These are phyloP conservation scores for Colletotrichum sp. DNA, from an alignment of 2,329 filamentous ascomycete species.

Conservation along the genomic window DNA sequence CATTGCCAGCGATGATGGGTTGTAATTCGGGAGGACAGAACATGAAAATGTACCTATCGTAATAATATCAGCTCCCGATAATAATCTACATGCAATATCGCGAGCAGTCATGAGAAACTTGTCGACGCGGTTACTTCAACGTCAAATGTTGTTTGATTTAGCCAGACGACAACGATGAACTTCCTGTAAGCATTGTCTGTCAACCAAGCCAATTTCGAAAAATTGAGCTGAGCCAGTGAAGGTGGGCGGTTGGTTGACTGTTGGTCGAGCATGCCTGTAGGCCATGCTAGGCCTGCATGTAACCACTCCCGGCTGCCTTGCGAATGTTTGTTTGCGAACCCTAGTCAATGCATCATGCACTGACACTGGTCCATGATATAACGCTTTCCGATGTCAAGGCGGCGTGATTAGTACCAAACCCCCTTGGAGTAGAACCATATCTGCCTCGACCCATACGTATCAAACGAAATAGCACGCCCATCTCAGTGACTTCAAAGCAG, in stretches of 20 bases:
- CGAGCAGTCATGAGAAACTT: neutral
- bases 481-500: neutral
- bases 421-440: neutral
- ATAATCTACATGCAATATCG: too few relatives aligned
- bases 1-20: too few relatives aligned
- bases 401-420: neutral
- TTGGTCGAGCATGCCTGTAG: neutral
- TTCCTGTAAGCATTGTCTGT: neutral
- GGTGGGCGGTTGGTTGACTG: neutral
- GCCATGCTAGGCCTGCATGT: neutral
- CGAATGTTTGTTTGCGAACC: neutral
- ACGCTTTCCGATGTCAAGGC: neutral
- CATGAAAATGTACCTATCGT: too few relatives aligned
- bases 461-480: neutral
- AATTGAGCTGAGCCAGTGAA: neutral
- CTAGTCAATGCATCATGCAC: neutral
- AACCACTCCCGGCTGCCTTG: neutral
- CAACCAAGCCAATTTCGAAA: rapidly evolving
- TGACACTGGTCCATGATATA: neutral
- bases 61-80: too few relatives aligned
- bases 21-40: too few relatives aligned
- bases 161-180: neutral
- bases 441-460: neutral
- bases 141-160: neutral
- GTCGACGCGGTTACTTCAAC: neutral